Base-by-base conservation (phyloP, 352 stramenopile species). In the Salisapilia sapeloensis region DNA sequence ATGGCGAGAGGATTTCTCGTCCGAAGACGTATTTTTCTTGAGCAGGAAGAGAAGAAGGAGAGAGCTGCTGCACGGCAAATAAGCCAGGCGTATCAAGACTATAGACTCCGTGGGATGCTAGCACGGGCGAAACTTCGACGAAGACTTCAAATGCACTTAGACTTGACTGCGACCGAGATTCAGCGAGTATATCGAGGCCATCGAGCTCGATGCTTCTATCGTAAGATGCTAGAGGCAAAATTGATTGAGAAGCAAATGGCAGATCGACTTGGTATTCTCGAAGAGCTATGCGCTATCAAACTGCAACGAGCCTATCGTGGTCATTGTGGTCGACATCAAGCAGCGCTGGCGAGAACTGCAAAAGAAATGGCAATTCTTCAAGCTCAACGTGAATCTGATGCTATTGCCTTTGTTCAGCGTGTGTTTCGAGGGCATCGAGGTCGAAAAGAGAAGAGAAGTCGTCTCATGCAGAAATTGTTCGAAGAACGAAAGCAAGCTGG, bases 161-260 rank as follows among this genome's bases (percentile, higher is more conserved):
- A 71, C 13, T 56, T 64, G 7, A 64, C 69, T 5, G 72, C 60
- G 16, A 40, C 77, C 16, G 65, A 80, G 27, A 80, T 85, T 35
- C 63, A 85, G 38, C 78, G 75, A 42, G 56, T 76, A 20, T 84
- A 75, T 27, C 60, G 77, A 12, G 75, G 77, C 11, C 50, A 87
- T 42, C 53, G 51, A 4, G 64, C 48, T 24, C 56, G 74, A 25
- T 46, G 55, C 22, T 41, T 50, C 2, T 60, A 84, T 3, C 23
- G 33, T 1, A 33, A 35, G 0, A 59, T 83, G 38, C 40, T 53
- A 9, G 59, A 85, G 10, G 50, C 61, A 5, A 39, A 67, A 3
- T 50, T 46, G 5, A 50, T 50, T 6, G 39, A 71, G 23, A 48
- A 48, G 24, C 57, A 85, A 19, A 38, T 78, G 10, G 48, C 70